Conservation (phyloP, 1,139 yeast genomes). For the Diutina mesorugosa region DNA sequence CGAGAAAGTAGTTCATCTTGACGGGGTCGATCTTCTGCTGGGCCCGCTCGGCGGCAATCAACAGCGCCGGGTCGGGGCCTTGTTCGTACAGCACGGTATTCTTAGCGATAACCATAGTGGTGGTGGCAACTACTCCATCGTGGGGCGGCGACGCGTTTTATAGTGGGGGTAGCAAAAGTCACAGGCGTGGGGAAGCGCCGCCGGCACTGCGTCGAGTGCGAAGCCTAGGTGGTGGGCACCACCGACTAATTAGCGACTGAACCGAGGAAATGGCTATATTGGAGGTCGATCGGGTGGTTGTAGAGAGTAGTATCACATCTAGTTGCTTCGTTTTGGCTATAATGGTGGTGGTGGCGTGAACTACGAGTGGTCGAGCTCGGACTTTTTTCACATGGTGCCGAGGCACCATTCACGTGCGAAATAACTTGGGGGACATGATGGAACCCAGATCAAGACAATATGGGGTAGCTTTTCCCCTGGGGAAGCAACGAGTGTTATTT, state of each 20-base stretch:
- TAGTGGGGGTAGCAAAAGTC: neutral
- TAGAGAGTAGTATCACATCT: neutral
- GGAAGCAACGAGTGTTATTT: neutral
- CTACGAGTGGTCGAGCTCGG: neutral
- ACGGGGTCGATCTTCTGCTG: constrained; percentile 16
- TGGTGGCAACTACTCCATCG: neutral
- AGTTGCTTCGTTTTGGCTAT: no score
- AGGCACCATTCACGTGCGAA: neutral
- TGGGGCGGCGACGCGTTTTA: neutral
- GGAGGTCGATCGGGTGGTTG: neutral
- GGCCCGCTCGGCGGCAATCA: constrained; percentile 22
- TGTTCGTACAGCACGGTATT: constrained; percentile 3
- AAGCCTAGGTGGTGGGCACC: no score
- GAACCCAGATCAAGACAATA: neutral
- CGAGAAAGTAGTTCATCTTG: constrained; percentile 28
- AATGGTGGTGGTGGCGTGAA: no score
- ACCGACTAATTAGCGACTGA: neutral
- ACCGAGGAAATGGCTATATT: neutral
- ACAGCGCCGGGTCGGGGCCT: constrained; percentile 24
- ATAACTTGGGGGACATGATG: neutral
- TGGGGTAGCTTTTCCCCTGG: neutral
- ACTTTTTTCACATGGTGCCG: neutral
- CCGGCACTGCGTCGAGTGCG: no score
- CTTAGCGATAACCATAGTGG: neutral
- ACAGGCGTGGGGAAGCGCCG: neutral